Evolutionary conservation across 139 green algal species (phyloP), one percentile per base, ranked within the genome.

Genomic region (Eudorina sp.): DNA sequence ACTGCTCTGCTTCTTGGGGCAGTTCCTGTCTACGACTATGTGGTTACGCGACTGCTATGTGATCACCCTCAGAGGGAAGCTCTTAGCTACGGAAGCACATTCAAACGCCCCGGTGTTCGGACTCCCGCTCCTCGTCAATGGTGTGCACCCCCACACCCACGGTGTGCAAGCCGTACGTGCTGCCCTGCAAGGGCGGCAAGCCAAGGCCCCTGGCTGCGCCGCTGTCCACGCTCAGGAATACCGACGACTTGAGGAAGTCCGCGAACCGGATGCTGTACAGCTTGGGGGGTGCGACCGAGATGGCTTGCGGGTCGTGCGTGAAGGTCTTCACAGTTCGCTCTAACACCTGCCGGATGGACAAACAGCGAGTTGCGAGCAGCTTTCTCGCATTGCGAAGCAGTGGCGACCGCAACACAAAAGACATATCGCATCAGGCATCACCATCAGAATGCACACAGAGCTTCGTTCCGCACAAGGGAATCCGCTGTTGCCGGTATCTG

Each of bases 281-380:
- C 53, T 89, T 85, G 23, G 92, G 92, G 16, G 92, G 92, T 23
- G 92, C 92, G 21, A 95, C 92, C 58, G 77, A 90, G 74, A 99
- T 98, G 60, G 93, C 93, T 40, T 90, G 87, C 23, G 92, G 92
- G 77, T 98, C 96, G 83, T 97, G 92, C 38, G 94, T 80, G 14
- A 98, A 18, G 29, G 86, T 90, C 93, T 99, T 99, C 74, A 97
- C 94, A 1, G 87, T 69, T 86, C 97, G 94, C 93, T 99, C 97
- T 68, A 99, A 80, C 41, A 92, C 89, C 93, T 99, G 83, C 16
- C n/a, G n/a, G n/a, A n/a, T n/a, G n/a, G n/a, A n/a, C n/a, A n/a
- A n/a, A n/a, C n/a, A n/a, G n/a, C n/a, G n/a, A n/a, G n/a, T n/a
- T n/a, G n/a, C n/a, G n/a, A n/a, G n/a, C n/a, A n/a, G n/a, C n/a